Percentiles rank a stretch among this genome's conserved stretches.
These are phyloP conservation scores for Falciphora oryzae DNA, from an alignment of 2,329 filamentous ascomycete genomes.

Conservation along the genomic window DNA sequence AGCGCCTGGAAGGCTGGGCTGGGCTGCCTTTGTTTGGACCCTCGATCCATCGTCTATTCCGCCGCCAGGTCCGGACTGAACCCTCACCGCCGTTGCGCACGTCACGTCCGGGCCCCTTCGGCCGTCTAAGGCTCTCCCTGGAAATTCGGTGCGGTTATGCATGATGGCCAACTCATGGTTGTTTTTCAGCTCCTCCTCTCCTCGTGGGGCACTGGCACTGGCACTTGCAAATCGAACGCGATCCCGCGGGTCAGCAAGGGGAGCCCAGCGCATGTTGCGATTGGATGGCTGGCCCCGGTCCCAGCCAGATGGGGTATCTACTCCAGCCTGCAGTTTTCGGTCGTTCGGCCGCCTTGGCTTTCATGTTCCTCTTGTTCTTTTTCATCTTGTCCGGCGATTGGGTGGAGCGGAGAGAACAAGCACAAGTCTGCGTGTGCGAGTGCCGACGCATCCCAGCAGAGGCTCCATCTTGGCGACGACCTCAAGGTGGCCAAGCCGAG, in stretches of 20 bases:
- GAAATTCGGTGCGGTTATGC: background rate
- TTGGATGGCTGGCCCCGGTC: background rate
- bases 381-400: background rate
- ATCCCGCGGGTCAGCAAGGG: too few relatives aligned
- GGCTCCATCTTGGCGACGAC: background rate
- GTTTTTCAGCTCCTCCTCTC: background rate
- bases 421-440: background rate
- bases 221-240: too few relatives aligned
- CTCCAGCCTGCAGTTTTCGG: too few relatives aligned
- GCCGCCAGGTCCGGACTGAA: too few relatives aligned
- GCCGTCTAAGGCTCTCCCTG: background rate
- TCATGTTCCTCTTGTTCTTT: background rate
- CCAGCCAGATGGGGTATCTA: too few relatives aligned
- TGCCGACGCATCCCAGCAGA: background rate
- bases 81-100: too few relatives aligned
- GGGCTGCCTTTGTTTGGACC: too few relatives aligned
- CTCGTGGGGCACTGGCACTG: background rate
- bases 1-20: too few relatives aligned
- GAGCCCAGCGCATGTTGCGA: background rate
- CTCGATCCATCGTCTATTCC: too few relatives aligned
- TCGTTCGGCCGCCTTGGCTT: background rate
- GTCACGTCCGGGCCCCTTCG: too few relatives aligned
- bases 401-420: background rate
- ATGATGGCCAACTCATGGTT: background rate
- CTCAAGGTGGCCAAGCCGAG: background rate